phyloP scores from a whole-genome alignment of 2,329 filamentous ascomycete species.

The Colletotrichum brevisporum region DNA sequence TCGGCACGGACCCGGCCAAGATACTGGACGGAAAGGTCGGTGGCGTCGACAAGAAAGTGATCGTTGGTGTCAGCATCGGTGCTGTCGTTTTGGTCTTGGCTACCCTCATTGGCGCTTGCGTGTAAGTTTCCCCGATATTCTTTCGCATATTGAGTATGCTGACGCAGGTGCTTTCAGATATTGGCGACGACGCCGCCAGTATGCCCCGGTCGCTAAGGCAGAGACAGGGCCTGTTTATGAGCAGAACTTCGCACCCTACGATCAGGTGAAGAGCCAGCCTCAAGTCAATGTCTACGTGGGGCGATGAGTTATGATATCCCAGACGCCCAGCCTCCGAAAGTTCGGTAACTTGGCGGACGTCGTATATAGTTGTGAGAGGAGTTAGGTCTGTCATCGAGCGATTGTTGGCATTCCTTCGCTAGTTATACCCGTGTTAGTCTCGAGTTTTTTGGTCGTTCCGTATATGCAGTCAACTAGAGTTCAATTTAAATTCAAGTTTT shows the following conservation, averaged over 20 bases:
- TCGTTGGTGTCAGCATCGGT: slow-evolving; percentile 64
- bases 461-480: too few species aligned
- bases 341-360: background rate
- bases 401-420: too few species aligned
- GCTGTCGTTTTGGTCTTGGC: slow-evolving; percentile 57
- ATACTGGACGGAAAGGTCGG: slow-evolving; percentile 41
- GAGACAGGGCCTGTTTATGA: background rate
- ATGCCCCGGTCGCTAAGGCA: slow-evolving; percentile 2
- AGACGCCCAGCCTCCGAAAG: too few species aligned
- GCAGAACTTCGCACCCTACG: background rate
- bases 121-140: slow-evolving; percentile 14
- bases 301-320: background rate
- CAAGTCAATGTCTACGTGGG: slow-evolving; percentile 1
- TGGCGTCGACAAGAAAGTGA: slow-evolving; percentile 59
- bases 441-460: too few species aligned
- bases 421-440: too few species aligned
- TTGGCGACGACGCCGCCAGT: slow-evolving; percentile 7
- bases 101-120: slow-evolving; percentile 44
- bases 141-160: background rate
- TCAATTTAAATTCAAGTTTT: too few species aligned
- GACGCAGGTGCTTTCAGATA: background rate
- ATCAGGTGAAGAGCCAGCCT: background rate
- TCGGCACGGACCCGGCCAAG: background rate
- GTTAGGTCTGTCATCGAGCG: too few species aligned
- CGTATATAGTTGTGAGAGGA: background rate